Conservation (phyloP, 108 stramenopile genomes). For the Bacterosira constricta region DNA sequence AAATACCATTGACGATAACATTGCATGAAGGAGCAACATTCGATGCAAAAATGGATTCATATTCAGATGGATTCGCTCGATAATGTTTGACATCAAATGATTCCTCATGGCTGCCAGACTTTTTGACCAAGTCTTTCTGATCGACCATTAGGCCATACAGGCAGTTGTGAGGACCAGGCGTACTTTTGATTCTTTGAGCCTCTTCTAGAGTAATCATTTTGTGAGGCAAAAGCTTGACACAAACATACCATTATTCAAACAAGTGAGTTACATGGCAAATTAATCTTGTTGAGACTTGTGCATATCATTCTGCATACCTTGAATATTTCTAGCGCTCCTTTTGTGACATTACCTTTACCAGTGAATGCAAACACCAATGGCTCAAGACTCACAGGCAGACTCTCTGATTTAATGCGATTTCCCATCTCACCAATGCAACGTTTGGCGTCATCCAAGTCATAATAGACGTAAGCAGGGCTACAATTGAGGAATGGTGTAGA, state of each 20-base stretch:
- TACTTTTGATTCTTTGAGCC: constrained; percentile 51
- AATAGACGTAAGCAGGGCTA: constrained; percentile 74
- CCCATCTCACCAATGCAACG: constrained; percentile 53
- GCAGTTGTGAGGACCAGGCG: constrained; percentile 41
- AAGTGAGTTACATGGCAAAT: background rate
- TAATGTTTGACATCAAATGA: constrained; percentile 70
- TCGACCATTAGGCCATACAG: constrained; percentile 62
- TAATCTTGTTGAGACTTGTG: background rate
- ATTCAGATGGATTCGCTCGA: constrained; percentile 62
- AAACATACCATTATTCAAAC: constrained; percentile 8
- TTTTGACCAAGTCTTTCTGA: constrained; percentile 53
- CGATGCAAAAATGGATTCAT: constrained; percentile 66
- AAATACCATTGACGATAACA: constrained; percentile 80
- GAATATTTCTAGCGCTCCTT: constrained; percentile 80
- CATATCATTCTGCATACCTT: constrained; percentile 30
- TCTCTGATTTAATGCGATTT: constrained; percentile 49
- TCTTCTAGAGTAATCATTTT: constrained; percentile 69
- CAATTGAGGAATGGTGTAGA: constrained; percentile 81
- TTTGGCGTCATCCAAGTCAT: constrained; percentile 60
- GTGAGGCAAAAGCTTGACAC: constrained; percentile 69
- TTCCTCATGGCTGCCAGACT: constrained; percentile 6
- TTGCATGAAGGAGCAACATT: constrained; percentile 65
- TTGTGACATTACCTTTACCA: constrained; percentile 72
- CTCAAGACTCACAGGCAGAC: constrained; percentile 55
- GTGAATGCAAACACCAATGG: constrained; percentile 82